Conservation (phyloP, 2,329 filamentous ascomycete species). For the Trichothecium roseum region DNA sequence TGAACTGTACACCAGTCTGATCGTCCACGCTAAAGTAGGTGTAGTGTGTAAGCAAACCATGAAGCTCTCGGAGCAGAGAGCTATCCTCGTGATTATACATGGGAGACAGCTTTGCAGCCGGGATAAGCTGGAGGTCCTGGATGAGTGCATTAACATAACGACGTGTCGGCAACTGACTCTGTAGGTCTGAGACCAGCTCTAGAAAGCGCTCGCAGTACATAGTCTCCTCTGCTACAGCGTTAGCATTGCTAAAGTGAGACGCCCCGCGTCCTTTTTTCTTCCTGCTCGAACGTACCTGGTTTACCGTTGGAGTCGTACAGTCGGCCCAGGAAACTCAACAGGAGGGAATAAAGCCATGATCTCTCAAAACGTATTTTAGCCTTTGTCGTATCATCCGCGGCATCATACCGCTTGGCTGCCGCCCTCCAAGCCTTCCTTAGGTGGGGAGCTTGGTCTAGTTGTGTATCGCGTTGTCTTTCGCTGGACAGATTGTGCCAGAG, state of each 20-base stretch:
- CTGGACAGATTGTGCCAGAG: conserved; percentile 90
- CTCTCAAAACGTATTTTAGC: conserved; percentile 80
- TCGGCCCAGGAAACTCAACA: conserved; percentile 70
- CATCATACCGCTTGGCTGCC: conserved; percentile 74
- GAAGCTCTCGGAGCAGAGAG: conserved; percentile 69
- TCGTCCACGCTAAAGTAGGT: conserved; percentile 85
- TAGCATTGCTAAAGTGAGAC: neutral
- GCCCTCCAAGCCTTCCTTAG: conserved; percentile 87
- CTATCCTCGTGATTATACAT: conserved; percentile 68
- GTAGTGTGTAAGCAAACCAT: conserved; percentile 74
- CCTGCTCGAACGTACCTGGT: conserved; percentile 29
- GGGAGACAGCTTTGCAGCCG: conserved; percentile 68
- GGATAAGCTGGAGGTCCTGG: conserved; percentile 73
- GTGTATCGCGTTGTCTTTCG: conserved; percentile 61
- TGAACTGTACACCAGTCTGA: conserved; percentile 71
- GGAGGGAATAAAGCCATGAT: conserved; percentile 81
- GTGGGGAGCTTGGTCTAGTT: conserved; percentile 62
- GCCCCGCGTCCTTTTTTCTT: too few species aligned
- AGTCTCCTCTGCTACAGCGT: conserved; percentile 42
- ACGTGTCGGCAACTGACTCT: conserved; percentile 87
- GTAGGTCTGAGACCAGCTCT: conserved; percentile 80
- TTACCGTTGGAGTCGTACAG: conserved; percentile 50
- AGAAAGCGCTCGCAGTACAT: conserved; percentile 87
- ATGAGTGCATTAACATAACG: conserved; percentile 86
- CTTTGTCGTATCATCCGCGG: conserved; percentile 70